Conservation (phyloP, 2,329 filamentous ascomycete genomes). For the Clarireedia hainanense region DNA sequence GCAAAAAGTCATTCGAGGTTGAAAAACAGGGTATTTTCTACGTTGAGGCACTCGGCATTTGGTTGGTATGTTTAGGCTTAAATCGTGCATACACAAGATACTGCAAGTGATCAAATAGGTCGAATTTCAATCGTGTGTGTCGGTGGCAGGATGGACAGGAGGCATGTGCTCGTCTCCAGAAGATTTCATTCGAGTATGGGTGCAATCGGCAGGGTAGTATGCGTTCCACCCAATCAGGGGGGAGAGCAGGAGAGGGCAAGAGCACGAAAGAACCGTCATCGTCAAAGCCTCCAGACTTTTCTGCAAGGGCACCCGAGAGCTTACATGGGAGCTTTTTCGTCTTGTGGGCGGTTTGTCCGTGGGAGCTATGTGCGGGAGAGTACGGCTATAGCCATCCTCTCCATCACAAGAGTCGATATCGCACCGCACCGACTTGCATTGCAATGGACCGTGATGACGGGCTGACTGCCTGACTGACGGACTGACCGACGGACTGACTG, state of each 20-base stretch:
- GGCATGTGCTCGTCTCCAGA: conserved; percentile 18
- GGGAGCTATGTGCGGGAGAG: background rate
- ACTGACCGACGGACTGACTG: too few species aligned
- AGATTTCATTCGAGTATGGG: background rate
- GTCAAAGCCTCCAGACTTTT: background rate
- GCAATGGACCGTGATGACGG: too few species aligned
- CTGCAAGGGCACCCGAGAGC: conserved; percentile 17
- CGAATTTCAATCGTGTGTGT: conserved; percentile 1
- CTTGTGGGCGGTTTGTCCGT: background rate
- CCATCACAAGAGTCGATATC: too few species aligned
- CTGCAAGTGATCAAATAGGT: conserved; percentile 6
- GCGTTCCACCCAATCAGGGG: background rate
- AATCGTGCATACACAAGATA: background rate
- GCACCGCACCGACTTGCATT: too few species aligned
- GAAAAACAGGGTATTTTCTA: background rate
- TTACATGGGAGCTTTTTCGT: background rate
- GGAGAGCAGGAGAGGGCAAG: background rate
- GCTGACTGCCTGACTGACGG: too few species aligned
- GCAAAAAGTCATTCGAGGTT: too few species aligned
- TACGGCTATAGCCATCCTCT: background rate
- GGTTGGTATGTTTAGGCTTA: background rate
- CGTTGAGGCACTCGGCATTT: background rate
- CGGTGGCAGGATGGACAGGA: background rate
- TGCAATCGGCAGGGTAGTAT: background rate
- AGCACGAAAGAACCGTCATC: background rate